These are phyloP conservation scores for Leccinum subgranulosum DNA, from an alignment of 768 basidiomycete species.

Conservation along the genomic window DNA sequence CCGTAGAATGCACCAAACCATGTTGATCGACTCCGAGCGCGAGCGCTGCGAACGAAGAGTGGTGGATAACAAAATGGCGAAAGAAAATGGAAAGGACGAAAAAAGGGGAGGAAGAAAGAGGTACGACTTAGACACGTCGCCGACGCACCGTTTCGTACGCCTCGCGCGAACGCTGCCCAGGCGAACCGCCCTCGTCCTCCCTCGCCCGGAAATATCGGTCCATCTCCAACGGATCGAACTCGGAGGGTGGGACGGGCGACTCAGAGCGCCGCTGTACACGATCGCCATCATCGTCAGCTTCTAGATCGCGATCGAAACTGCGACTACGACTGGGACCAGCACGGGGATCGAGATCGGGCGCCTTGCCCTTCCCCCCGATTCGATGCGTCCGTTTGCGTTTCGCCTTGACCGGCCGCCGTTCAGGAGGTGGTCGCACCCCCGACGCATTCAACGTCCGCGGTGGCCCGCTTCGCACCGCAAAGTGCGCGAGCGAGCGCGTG, in stretches of 20 bases:
- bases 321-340: neutral
- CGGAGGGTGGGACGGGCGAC: slow-evolving; percentile 41
- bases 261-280: slow-evolving; percentile 19
- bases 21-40: neutral
- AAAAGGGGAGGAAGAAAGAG: neutral
- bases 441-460: slow-evolving; percentile 43
- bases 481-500: slow-evolving; percentile 85
- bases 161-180: neutral
- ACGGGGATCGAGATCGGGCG: neutral
- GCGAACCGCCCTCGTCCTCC: neutral
- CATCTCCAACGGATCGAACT: slow-evolving; percentile 70
- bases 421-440: slow-evolving; percentile 34
- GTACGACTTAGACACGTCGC: neutral
- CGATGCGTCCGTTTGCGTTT: slow-evolving; percentile 71
- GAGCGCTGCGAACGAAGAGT: neutral
- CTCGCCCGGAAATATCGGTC: slow-evolving; percentile 64
- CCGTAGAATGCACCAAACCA: neutral
- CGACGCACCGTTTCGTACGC: neutral
- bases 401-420: slow-evolving; percentile 65
- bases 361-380: slow-evolving; percentile 38
- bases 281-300: slow-evolving; percentile 2
- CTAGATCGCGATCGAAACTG: neutral
- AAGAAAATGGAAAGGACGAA: neutral
- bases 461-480: slow-evolving; percentile 88
- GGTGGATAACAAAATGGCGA: neutral